Evolutionary conservation across 306 rosid species (phyloP), one percentile per base, ranked within the genome.

Genomic region (Malus orientalis): DNA sequence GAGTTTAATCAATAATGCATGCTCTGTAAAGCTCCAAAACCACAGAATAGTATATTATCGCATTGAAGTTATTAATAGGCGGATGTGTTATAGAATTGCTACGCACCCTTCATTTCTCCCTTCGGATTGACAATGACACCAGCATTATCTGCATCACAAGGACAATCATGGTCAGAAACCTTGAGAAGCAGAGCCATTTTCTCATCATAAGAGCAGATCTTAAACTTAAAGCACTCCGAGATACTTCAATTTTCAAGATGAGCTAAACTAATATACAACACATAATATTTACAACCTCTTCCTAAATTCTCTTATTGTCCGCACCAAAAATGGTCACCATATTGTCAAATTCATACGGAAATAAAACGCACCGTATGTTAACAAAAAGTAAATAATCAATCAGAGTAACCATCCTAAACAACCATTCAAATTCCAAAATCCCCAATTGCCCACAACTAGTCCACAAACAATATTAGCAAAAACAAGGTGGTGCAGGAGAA

Each of bases 101-200:
- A 27, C 8, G 15, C 86, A 88, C 96, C 97, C 82, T 93, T 93
- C 97, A 93, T 91, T 72, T 93, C 96, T 4, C 98, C 98, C 80
- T 93, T 93, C 23, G 96, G 97, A 76, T 93, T 89, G 45, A 93
- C 97, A 74, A 93, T 89, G 3, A 91, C 97, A 32, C 98, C 92
- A 30, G 97, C 97, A 75, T 93, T 93, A 83, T 93, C 96, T 92
- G 93, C 81, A 25, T 19, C 51, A 63, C 49, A 74, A 15, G 6
- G 5, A 3, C 47, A 62, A 22, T 19, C 65, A 73, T 1, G 23
- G 59, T 12, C 69, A 73, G 19, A 55, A 25, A 9, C 32, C 36
- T 60, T 25, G 20, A 25, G 66, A 29, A 60, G 10, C 19, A 60
- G 10, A 60, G 1, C 14, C 18, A n/a, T 5, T 22, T n/a, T 4